Percentiles rank a stretch among this genome's conserved stretches.
Conservation (phyloP, 2,329 filamentous ascomycete genomes). For the Phyllosticta ampelicida region DNA sequence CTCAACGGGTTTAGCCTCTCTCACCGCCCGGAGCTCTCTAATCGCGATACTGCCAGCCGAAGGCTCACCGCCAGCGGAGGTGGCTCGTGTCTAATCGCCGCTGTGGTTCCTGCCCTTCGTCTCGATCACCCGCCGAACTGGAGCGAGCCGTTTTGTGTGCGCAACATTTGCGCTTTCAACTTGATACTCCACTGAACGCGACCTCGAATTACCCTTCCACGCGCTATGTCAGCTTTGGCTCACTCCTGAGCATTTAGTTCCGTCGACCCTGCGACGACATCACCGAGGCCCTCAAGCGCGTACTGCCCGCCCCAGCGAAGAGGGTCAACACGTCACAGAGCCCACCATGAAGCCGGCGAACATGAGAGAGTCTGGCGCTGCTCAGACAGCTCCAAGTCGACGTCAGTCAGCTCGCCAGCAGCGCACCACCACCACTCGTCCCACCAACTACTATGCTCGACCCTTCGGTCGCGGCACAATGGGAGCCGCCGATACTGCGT, state of each 20-base stretch:
- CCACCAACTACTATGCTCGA: conserved; percentile 42
- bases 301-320: conserved; percentile 1
- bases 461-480: conserved; percentile 30
- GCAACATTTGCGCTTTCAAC: conserved; percentile 1
- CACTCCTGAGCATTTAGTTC: neutral
- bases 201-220: neutral
- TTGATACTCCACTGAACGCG: neutral
- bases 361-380: conserved; percentile 4
- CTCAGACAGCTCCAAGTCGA: conserved; percentile 12
- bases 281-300: neutral
- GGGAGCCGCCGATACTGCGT: conserved; percentile 28
- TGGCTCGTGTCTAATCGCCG: neutral
- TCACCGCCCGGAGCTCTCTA: neutral
- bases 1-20: neutral
- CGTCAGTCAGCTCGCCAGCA: conserved; percentile 36
- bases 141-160: conserved; percentile 4
- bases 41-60: neutral
- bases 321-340: conserved; percentile 7
- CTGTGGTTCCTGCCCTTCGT: neutral
- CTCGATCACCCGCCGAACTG: conserved; percentile 6
- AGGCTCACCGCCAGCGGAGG: neutral
- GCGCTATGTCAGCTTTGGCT: conserved; percentile 6
- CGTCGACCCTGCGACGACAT: neutral
- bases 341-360: conserved; percentile 11
- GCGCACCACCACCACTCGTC: conserved; percentile 34